Evolutionary conservation across 345 rosid genomes (phyloP).

Genomic region (Pistacia atlantica): DNA sequence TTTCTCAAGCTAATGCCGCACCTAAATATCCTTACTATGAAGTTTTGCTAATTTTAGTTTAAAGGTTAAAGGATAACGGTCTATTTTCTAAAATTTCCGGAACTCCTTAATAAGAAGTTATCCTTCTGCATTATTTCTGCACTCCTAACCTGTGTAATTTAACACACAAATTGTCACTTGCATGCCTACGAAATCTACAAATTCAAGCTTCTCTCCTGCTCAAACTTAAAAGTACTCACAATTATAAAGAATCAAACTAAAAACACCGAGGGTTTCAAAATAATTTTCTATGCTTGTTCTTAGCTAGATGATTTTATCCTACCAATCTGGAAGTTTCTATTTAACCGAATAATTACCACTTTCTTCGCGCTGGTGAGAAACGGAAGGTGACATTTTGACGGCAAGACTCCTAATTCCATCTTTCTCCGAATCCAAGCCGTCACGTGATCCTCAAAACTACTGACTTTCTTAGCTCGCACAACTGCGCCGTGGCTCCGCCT

Average conservation of each 20-base stretch:
- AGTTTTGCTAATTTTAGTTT: neutral
- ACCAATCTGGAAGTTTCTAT: neutral
- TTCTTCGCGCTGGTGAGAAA: constrained; percentile 74
- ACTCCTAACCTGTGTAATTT: neutral
- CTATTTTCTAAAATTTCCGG: neutral
- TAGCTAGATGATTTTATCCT: neutral
- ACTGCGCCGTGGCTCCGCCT: constrained; percentile 23
- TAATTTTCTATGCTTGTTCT: neutral
- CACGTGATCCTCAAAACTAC: constrained; percentile 43
- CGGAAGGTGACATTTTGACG: constrained; percentile 59
- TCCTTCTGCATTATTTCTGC: neutral
- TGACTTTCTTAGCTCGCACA: constrained; percentile 31
- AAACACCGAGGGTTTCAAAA: neutral
- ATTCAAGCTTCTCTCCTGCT: neutral
- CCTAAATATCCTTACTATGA: too few species aligned
- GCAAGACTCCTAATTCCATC: constrained; percentile 46
- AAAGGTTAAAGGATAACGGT: neutral
- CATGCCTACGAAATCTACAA: neutral
- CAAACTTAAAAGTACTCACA: neutral
- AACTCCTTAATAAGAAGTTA: neutral
- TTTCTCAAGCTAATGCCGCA: neutral
- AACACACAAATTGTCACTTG: neutral
- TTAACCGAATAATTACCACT: constrained; percentile 39
- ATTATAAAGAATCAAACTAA: neutral
- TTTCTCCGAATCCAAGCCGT: constrained; percentile 51